phyloP scores from a whole-genome alignment of 441 rosid species.

The Populus hybrid region DNA sequence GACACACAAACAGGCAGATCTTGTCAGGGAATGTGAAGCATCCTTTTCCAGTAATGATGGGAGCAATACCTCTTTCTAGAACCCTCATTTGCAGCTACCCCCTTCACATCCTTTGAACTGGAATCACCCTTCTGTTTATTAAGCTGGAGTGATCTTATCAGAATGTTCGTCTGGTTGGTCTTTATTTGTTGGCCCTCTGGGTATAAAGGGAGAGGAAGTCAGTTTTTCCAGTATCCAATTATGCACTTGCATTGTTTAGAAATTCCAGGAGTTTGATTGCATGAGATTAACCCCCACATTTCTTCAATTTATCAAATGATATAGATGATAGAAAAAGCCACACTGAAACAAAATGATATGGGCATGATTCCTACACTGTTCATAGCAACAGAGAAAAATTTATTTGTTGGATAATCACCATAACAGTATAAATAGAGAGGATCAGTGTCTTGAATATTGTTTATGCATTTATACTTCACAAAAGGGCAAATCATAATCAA shows the following conservation, averaged over 20 bases:
- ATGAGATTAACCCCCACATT: too few species aligned
- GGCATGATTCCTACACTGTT: background rate
- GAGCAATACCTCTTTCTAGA: conserved; percentile 71
- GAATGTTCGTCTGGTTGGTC: conserved; percentile 89
- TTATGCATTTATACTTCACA: background rate
- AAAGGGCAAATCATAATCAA: background rate
- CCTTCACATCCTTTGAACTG: conserved; percentile 56
- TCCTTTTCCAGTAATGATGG: conserved; percentile 3
- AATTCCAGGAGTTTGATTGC: background rate
- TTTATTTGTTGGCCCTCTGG: conserved; percentile 73
- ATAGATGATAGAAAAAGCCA: background rate
- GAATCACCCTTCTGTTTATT: conserved; percentile 68
- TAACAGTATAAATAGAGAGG: background rate
- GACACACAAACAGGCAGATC: background rate
- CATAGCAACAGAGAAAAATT: background rate
- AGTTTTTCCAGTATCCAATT: conserved; percentile 11
- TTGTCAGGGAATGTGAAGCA: background rate
- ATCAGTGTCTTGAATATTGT: background rate
- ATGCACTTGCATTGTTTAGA: background rate
- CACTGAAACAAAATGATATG: background rate
- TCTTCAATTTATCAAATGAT: too few species aligned
- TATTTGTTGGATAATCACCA: too few species aligned
- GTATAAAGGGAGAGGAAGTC: conserved; percentile 21
- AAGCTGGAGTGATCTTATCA: conserved; percentile 81
- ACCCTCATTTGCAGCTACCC: conserved; percentile 46